Conservation (phyloP, 805 yeast genomes). For the Jamesozyma rosinii region DNA sequence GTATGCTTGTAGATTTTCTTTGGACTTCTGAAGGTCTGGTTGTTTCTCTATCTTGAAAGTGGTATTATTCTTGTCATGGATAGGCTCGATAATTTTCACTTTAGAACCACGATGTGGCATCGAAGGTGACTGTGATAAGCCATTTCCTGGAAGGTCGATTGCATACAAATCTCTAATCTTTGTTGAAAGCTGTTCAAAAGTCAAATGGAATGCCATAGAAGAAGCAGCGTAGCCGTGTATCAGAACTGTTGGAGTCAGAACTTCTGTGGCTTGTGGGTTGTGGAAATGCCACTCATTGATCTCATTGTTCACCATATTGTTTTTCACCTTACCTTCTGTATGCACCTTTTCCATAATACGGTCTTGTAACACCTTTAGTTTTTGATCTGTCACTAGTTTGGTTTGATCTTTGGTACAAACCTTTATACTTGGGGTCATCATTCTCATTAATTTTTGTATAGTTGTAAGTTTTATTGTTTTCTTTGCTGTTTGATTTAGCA, state of each 20-base stretch:
- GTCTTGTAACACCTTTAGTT: conserved; percentile 18
- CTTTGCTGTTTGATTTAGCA: neutral
- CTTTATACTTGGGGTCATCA: neutral
- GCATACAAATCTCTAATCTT: conserved; percentile 53
- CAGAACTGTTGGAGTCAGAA: conserved; percentile 39
- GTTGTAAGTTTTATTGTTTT: neutral
- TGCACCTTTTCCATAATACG: conserved; percentile 15
- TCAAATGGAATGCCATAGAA: conserved; percentile 69
- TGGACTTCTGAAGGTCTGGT: conserved; percentile 6
- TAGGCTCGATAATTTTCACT: neutral
- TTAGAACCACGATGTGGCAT: neutral
- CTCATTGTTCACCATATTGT: conserved; percentile 16
- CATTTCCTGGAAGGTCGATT: conserved; percentile 64
- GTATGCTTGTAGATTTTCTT: conserved; percentile 27
- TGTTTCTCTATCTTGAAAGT: neutral
- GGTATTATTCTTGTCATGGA: neutral
- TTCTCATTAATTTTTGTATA: neutral
- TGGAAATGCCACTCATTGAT: conserved; percentile 30
- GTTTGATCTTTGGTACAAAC: neutral
- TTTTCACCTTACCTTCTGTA: conserved; percentile 9
- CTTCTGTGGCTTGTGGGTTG: conserved; percentile 13
- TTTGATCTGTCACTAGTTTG: neutral
- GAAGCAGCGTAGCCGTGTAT: conserved; percentile 94
- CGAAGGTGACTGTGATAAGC: conserved; percentile 48
- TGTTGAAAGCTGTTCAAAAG: conserved; percentile 43